These are phyloP conservation scores for Fusarium liriodendri DNA, from an alignment of 2,329 filamentous ascomycete genomes.

Conservation along the genomic window DNA sequence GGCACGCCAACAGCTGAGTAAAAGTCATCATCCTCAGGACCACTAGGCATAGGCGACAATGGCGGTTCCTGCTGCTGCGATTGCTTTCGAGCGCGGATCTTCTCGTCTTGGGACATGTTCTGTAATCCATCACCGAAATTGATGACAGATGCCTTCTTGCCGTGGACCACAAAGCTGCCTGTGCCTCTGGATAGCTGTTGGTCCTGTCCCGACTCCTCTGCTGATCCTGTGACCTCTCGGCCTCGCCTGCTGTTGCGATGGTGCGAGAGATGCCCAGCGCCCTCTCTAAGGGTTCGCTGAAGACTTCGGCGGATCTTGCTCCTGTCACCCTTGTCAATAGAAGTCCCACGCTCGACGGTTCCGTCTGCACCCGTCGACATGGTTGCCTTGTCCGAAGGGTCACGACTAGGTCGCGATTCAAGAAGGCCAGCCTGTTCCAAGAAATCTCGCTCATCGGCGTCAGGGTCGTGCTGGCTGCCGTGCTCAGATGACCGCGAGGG, in stretches of 20 bases:
- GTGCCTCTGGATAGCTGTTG: conserved; percentile 82
- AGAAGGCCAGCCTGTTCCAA: conserved; percentile 76
- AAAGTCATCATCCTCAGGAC: conserved; percentile 61
- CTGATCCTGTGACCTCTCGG: conserved; percentile 64
- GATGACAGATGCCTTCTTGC: conserved; percentile 97
- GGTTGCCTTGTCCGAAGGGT: conserved; percentile 49
- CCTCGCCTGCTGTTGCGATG: conserved; percentile 82
- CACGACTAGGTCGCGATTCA: conserved; percentile 51
- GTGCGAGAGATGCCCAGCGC: conserved; percentile 72
- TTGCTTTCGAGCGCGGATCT: conserved; percentile 71
- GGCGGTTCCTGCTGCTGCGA: conserved; percentile 55
- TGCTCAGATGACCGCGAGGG: conserved; percentile 32
- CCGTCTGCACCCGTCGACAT: conserved; percentile 49
- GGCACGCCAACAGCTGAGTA: conserved; percentile 61
- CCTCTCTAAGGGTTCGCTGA: conserved; percentile 89
- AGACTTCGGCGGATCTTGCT: conserved; percentile 85
- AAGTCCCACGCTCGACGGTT: conserved; percentile 47
- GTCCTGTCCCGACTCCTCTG: conserved; percentile 60
- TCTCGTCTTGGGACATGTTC: conserved; percentile 79
- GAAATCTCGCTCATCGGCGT: conserved; percentile 75
- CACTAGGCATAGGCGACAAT: conserved; percentile 50
- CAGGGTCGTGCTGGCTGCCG: conserved; percentile 59
- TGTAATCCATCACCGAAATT: conserved; percentile 96
- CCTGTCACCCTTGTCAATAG: conserved; percentile 62
- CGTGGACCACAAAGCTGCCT: conserved; percentile 94